phyloP scores from a whole-genome alignment of 345 rosid species.

The Linum usitatissimum region DNA sequence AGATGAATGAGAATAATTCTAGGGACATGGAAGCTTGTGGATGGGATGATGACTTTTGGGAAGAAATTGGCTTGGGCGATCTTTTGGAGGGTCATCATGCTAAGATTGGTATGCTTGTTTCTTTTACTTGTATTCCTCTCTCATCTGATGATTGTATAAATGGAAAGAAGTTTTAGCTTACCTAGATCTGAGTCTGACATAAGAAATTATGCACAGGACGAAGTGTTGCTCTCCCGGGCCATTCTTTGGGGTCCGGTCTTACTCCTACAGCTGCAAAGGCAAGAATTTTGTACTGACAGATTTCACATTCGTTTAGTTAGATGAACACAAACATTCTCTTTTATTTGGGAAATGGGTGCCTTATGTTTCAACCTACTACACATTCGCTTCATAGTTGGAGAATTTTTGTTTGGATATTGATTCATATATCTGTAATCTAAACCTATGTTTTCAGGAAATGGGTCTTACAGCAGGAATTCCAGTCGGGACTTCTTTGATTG shows the following conservation, averaged over 20 bases:
- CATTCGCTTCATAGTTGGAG: slow-evolving; percentile 1
- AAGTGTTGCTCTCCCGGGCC: slow-evolving; percentile 97
- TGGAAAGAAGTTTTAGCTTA: not conserved
- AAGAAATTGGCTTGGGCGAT: slow-evolving; percentile 95
- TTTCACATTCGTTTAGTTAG: slow-evolving; percentile 23
- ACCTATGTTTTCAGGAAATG: slow-evolving; percentile 46
- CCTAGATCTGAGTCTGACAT: not conserved
- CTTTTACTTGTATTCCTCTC: not conserved
- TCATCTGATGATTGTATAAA: slow-evolving; percentile 3
- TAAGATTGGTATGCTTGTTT: slow-evolving; percentile 60
- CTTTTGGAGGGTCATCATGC: slow-evolving; percentile 91
- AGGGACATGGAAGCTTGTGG: slow-evolving; percentile 95
- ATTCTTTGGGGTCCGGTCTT: slow-evolving; percentile 85
- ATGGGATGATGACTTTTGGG: slow-evolving; percentile 99
- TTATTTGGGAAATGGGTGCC: slow-evolving; percentile 20
- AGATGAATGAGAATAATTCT: slow-evolving; percentile 57
- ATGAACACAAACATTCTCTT: slow-evolving; percentile 11
- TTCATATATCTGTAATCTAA: slow-evolving; percentile 10
- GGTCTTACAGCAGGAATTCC: slow-evolving; percentile 75
- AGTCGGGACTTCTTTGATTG: slow-evolving; percentile 83
- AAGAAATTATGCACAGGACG: slow-evolving; percentile 44
- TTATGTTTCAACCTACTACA: not conserved
- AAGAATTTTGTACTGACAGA: slow-evolving; percentile 40
- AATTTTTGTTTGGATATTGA: not conserved
- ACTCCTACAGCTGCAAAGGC: slow-evolving; percentile 87